Percentiles rank a stretch among this genome's conserved stretches.
Conservation (phyloP, 176 grass and related monocot genomes). For the Panicum miliaceum region DNA sequence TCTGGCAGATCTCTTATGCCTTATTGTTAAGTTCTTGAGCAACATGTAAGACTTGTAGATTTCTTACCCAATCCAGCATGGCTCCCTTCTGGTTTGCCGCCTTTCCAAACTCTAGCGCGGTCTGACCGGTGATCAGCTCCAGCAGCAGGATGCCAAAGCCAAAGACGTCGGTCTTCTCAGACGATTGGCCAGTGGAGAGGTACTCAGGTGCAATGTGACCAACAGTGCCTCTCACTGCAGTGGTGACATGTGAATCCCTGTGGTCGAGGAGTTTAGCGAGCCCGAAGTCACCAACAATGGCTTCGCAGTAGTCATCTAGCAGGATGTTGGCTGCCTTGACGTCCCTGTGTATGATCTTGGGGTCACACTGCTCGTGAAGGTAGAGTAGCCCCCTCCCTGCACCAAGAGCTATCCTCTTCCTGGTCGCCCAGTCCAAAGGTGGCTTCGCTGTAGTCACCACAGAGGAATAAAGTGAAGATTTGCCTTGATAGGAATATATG, state of each 20-base stretch:
- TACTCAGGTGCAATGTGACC: slow-evolving; percentile 97
- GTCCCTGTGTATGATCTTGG: slow-evolving; percentile 97
- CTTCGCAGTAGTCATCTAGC: slow-evolving; percentile 86
- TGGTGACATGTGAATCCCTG: slow-evolving; percentile 87
- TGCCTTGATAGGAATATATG: slow-evolving; percentile 45
- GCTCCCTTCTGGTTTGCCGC: slow-evolving; percentile 87
- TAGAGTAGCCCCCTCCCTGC: slow-evolving; percentile 87
- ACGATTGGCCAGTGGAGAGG: slow-evolving; percentile 92
- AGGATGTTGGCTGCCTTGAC: slow-evolving; percentile 93
- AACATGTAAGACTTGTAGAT: not conserved
- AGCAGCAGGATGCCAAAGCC: slow-evolving; percentile 95
- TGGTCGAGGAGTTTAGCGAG: slow-evolving; percentile 94
- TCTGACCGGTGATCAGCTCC: slow-evolving; percentile 87
- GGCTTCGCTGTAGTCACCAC: slow-evolving; percentile 69
- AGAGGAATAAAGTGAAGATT: slow-evolving; percentile 49
- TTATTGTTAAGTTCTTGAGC: not conserved
- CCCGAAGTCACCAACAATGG: slow-evolving; percentile 90
- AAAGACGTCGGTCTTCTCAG: slow-evolving; percentile 93
- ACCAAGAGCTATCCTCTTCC: slow-evolving; percentile 86
- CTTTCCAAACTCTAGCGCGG: slow-evolving; percentile 89
- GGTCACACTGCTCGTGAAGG: slow-evolving; percentile 98
- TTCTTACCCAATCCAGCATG: slow-evolving; percentile 95
- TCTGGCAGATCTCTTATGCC: not conserved
- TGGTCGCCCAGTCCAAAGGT: slow-evolving; percentile 85
- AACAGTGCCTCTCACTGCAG: slow-evolving; percentile 85